Evolutionary conservation across 306 rosid genomes (phyloP).

Genomic region (Glycine soja): DNA sequence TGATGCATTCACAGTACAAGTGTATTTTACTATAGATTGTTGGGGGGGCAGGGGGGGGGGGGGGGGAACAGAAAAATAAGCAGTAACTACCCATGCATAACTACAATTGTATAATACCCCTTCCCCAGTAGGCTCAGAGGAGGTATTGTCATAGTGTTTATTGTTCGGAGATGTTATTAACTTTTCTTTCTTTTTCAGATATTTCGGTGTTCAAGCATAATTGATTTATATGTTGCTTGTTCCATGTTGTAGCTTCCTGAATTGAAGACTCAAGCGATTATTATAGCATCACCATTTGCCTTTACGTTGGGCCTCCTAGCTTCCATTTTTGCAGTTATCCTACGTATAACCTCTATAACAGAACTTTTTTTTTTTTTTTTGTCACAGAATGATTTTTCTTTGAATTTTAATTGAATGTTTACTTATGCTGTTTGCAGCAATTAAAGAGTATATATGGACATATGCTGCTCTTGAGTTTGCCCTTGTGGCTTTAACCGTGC

Average conservation of each 20-base stretch:
- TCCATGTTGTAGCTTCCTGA: slow-evolving; percentile 68
- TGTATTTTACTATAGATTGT: background rate
- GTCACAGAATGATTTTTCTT: background rate
- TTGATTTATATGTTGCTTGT: slow-evolving; percentile 11
- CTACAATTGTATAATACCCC: background rate
- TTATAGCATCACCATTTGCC: slow-evolving; percentile 87
- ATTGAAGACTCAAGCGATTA: slow-evolving; percentile 83
- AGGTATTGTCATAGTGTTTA: background rate
- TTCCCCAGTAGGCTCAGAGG: background rate
- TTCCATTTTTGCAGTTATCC: slow-evolving; percentile 78
- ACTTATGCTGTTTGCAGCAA: slow-evolving; percentile 67
- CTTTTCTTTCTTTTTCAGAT: background rate
- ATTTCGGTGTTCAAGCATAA: slow-evolving; percentile 32
- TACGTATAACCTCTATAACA: slow-evolving; percentile 62
- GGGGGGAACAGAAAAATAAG: background rate
- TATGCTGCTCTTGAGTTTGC: slow-evolving; percentile 98
- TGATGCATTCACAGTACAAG: background rate
- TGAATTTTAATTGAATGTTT: slow-evolving; percentile 25
- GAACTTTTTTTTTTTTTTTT: slow-evolving; percentile 8
- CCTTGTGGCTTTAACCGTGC: slow-evolving; percentile 79
- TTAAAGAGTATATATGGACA: slow-evolving; percentile 95
- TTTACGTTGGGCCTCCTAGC: slow-evolving; percentile 83
- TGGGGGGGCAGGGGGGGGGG: too few species aligned
- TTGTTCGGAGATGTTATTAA: background rate
- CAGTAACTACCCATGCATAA: slow-evolving; percentile 13